Evolutionary conservation across 192 early-diverging fungal genomes (phyloP).

Genomic region (Rhizoclosmatium sp.): DNA sequence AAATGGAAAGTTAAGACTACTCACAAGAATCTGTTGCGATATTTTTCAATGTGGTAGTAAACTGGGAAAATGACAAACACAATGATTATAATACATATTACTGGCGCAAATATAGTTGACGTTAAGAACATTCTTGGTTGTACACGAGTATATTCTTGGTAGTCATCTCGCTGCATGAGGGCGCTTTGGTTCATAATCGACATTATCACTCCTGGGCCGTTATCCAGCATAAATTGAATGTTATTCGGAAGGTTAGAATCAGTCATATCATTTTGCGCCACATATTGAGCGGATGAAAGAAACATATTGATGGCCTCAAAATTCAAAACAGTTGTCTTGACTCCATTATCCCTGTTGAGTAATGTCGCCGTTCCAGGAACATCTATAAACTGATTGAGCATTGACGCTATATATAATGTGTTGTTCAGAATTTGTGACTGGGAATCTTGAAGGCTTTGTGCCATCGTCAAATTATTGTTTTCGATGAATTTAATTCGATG

Average conservation of each 20-base stretch:
- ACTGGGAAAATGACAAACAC: constrained; percentile 44
- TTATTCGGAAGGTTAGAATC: constrained; percentile 2
- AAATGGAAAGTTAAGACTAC: no score
- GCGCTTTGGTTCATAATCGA: constrained; percentile 37
- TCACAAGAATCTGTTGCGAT: constrained; percentile 31
- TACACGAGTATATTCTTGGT: background rate
- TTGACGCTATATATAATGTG: constrained; percentile 11
- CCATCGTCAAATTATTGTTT: background rate
- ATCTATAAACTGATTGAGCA: background rate
- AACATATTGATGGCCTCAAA: constrained; percentile 26
- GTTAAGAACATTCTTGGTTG: constrained; percentile 13
- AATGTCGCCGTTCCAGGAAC: background rate
- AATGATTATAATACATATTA: constrained; percentile 32
- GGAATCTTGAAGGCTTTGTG: background rate
- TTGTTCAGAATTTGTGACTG: constrained; percentile 7
- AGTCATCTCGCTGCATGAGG: background rate
- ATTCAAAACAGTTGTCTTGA: background rate
- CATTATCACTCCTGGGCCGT: constrained; percentile 36
- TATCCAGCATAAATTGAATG: constrained; percentile 28
- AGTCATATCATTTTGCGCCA: background rate
- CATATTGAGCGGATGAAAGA: background rate
- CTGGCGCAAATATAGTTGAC: constrained; percentile 33
- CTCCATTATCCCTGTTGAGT: background rate
- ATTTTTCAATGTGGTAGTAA: constrained; percentile 37
- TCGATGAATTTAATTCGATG: background rate